Conservation (phyloP, 805 yeast genomes). For the Starmerella riodocensis region DNA sequence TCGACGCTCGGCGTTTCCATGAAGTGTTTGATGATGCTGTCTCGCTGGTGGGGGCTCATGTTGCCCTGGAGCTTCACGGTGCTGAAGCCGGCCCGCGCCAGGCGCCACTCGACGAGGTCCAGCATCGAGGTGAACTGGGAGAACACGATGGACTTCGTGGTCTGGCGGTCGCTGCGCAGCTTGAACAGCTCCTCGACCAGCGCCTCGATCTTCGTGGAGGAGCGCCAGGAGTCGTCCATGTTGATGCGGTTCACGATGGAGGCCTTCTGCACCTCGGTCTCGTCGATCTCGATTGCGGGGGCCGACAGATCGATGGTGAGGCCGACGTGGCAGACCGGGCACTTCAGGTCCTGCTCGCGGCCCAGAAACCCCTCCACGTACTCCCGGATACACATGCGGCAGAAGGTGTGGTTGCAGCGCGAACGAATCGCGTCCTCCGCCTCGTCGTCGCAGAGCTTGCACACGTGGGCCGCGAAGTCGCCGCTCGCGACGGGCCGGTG, state of each 20-base stretch:
- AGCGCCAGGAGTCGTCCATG: slow-evolving; percentile 74
- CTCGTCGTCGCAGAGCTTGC: slow-evolving; percentile 92
- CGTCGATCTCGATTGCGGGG: slow-evolving; percentile 58
- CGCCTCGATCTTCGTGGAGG: slow-evolving; percentile 94
- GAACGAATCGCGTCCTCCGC: slow-evolving; percentile 96
- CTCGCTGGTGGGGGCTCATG: slow-evolving; percentile 93
- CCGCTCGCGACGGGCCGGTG: slow-evolving; percentile 2
- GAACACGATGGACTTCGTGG: slow-evolving; percentile 90
- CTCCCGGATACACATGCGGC: slow-evolving; percentile 84
- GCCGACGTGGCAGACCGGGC: slow-evolving; percentile 95
- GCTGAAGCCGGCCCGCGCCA: slow-evolving; percentile 85
- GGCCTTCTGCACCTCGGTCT: slow-evolving; percentile 34
- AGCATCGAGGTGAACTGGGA: slow-evolving; percentile 96
- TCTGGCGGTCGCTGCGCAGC: slow-evolving; percentile 69
- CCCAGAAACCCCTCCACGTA: slow-evolving; percentile 69
- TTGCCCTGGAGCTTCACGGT: slow-evolving; percentile 92
- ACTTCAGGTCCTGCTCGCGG: slow-evolving; percentile 44
- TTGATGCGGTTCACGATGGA: slow-evolving; percentile 79
- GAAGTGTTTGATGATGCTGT: slow-evolving; percentile 75
- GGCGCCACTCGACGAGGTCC: slow-evolving; percentile 90
- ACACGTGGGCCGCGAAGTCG: slow-evolving; percentile 49
- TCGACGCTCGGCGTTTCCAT: slow-evolving; percentile 89
- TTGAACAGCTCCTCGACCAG: slow-evolving; percentile 83
- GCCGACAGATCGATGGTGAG: slow-evolving; percentile 79
- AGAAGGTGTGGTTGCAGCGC: slow-evolving; percentile 84